Evolutionary conservation across 768 basidiomycete species (phyloP).

Genomic region (Xerocomellus chrysenteron): DNA sequence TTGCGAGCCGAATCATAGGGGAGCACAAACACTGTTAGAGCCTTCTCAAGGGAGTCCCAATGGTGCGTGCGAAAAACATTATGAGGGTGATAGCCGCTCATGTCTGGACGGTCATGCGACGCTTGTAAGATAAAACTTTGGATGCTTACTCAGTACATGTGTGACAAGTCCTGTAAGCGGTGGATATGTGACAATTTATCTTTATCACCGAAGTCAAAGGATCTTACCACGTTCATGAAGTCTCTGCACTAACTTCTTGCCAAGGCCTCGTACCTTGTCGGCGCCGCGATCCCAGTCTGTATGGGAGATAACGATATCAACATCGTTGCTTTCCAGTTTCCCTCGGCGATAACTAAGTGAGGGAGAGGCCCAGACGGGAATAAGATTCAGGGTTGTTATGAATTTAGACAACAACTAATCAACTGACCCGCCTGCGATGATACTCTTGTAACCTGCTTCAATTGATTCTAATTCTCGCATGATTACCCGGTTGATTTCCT

Average conservation of each 20-base stretch:
- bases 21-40: slow-evolving; percentile 73
- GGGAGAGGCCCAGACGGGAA: neutral
- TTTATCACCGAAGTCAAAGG: neutral
- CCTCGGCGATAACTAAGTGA: slow-evolving; percentile 75
- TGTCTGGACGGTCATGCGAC: slow-evolving; percentile 39
- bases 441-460: slow-evolving; percentile 66
- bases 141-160: slow-evolving; percentile 73
- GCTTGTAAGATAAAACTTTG: neutral
- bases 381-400: neutral
- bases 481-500: slow-evolving; percentile 69
- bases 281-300: slow-evolving; percentile 44
- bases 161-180: slow-evolving; percentile 61
- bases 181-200: neutral
- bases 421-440: slow-evolving; percentile 79
- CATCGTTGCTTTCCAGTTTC: slow-evolving; percentile 77
- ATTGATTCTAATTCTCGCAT: slow-evolving; percentile 64
- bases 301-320: slow-evolving; percentile 88
- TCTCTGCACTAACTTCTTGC: slow-evolving; percentile 54
- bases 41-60: slow-evolving; percentile 83
- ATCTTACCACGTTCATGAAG: slow-evolving; percentile 57
- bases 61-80: slow-evolving; percentile 56
- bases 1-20: slow-evolving; percentile 40
- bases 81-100: slow-evolving; percentile 58
- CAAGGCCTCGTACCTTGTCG: slow-evolving; percentile 58
- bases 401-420: neutral